A percentile compares a stretch with the other conserved stretches of the same genome.
phyloP scores from a whole-genome alignment of 768 basidiomycete genomes.

The Auricularia sp. region DNA sequence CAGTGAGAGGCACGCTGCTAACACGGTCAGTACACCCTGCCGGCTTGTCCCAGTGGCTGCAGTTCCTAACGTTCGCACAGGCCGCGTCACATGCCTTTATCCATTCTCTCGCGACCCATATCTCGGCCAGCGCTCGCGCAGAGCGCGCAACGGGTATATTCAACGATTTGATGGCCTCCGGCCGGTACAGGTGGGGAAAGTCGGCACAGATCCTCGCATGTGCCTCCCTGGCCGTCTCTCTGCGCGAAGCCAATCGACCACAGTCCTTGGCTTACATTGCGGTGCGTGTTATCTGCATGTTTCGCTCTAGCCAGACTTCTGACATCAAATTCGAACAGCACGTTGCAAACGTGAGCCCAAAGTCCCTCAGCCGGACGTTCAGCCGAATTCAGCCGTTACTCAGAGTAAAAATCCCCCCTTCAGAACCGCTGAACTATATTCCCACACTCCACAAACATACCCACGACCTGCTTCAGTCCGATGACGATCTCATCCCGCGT shows the following conservation, averaged over 20 bases:
- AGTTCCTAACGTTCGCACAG: slow-evolving; percentile 26
- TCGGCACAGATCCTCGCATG: slow-evolving; percentile 61
- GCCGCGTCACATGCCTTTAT: slow-evolving; percentile 57
- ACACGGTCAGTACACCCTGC: slow-evolving; percentile 27
- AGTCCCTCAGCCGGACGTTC: slow-evolving; percentile 46
- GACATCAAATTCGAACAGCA: slow-evolving; percentile 10
- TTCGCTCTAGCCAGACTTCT: neutral
- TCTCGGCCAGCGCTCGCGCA: slow-evolving; percentile 50
- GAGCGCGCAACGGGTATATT: slow-evolving; percentile 62
- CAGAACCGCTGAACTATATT: slow-evolving; percentile 54
- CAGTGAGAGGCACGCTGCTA: slow-evolving; percentile 17
- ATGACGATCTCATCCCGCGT: neutral
- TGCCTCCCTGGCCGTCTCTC: slow-evolving; percentile 56
- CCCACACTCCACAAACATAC: slow-evolving; percentile 42
- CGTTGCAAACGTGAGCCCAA: slow-evolving; percentile 10
- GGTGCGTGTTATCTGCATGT: slow-evolving; percentile 17
- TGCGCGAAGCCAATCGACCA: slow-evolving; percentile 61
- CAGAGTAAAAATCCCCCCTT: slow-evolving; percentile 39
- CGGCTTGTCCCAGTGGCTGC: neutral
- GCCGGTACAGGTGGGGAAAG: slow-evolving; percentile 61
- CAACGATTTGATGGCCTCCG: slow-evolving; percentile 51
- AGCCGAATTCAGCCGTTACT: slow-evolving; percentile 43
- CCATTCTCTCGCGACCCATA: slow-evolving; percentile 44
- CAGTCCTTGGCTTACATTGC: slow-evolving; percentile 64
- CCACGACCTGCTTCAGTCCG: neutral